A percentile compares a stretch with the other conserved stretches of the same genome.
These are phyloP conservation scores for Neonectria hederae DNA, from an alignment of 2,329 filamentous ascomycete genomes.

Conservation along the genomic window DNA sequence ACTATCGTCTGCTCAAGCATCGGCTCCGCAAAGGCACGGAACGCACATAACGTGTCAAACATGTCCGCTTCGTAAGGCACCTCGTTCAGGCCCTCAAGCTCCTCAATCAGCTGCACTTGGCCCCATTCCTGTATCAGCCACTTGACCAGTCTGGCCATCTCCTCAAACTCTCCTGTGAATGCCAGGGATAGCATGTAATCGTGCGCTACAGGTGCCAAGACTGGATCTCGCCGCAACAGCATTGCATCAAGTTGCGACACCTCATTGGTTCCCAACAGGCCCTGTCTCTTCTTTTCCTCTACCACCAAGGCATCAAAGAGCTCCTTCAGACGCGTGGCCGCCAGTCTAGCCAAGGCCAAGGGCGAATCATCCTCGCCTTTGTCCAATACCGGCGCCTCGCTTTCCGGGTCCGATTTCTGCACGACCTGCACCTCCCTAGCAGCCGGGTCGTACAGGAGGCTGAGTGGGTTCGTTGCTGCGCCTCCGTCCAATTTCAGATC, in stretches of 20 bases:
- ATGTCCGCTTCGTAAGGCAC: conserved; percentile 47
- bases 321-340: conserved; percentile 39
- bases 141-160: conserved; percentile 63
- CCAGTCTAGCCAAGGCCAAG: conserved; percentile 32
- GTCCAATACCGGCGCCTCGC: neutral
- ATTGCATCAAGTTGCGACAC: conserved; percentile 47
- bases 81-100: conserved; percentile 49
- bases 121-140: conserved; percentile 67
- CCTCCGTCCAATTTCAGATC: conserved; percentile 27
- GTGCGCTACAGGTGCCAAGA: conserved; percentile 55
- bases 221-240: conserved; percentile 46
- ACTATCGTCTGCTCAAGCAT: conserved; percentile 49
- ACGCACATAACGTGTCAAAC: conserved; percentile 55
- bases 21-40: conserved; percentile 58
- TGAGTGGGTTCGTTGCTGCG: conserved; percentile 21
- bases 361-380: conserved; percentile 9
- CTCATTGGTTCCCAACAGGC: conserved; percentile 29
- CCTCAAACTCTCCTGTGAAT: conserved; percentile 65
- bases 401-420: conserved; percentile 12
- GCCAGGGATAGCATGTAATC: conserved; percentile 72
- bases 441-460: conserved; percentile 29
- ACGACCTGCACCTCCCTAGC: conserved; percentile 21
- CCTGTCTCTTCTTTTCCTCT: conserved; percentile 36
- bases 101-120: conserved; percentile 45
- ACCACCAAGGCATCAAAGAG: conserved; percentile 41